Evolutionary conservation across 2,329 filamentous ascomycete species (phyloP), one percentile per base, ranked within the genome.

Genomic region (Xylariaceae sp.): DNA sequence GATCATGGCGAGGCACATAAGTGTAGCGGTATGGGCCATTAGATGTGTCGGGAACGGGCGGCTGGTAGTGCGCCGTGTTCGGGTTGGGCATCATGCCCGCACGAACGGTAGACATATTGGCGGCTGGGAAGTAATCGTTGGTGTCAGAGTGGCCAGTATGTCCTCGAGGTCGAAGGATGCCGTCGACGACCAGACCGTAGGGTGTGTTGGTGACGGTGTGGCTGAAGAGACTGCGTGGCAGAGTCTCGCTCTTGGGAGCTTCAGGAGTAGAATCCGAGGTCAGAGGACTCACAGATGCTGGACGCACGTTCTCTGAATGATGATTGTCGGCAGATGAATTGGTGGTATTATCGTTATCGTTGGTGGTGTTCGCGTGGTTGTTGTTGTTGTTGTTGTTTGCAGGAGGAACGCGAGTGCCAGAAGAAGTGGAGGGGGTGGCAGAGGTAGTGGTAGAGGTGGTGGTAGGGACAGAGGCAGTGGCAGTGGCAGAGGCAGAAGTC

Each of bases 21-120:
- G 77, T 76, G 63, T 86, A 82, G 34, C 76, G 67, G 59, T 81
- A 80, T 1, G 81, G 78, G 2, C 83, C 84, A 68, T 78, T 76
- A 49, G 79, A 80, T 13, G 82, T 84, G 64, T 84, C 81, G 2
- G 82, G 81, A 13, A 83, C 81, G 34, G 80, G 82, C 0, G 83
- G 84, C 67, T 85, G 80, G 66, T 81, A 85, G 69, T 82, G 78
- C 53, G 80, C 69, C 56, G 79, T 79, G 52, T 67, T 53, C 0
- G 63, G 68, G 35, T 73, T 70, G 48, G 76, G 74, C 63, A 75
- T 78, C n/a, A 65, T 68, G n/a, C 73, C 63, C 64, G 77, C 77
- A 61, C 73, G 72, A 65, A 81, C 80, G 59, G 74, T 73, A 56
- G 72, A 73, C 74, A 75, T 76, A 62, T 59, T 65, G 65, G 41